Conservation (phyloP, 176 grass and related monocot genomes). For the Oryza brachyantha region DNA sequence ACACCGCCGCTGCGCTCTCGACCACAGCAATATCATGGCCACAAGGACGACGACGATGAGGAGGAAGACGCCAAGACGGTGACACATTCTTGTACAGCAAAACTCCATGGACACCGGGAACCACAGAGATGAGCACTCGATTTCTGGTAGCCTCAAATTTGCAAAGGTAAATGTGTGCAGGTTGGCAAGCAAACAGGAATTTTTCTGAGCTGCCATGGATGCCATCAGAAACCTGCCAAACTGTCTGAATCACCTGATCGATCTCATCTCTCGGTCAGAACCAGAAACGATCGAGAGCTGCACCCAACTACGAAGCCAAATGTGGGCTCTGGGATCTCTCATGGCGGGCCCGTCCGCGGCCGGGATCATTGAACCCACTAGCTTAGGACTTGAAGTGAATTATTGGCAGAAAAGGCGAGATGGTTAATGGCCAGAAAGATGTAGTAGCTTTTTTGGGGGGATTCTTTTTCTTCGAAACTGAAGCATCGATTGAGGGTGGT, state of each 20-base stretch:
- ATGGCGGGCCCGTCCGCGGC: conserved; percentile 4
- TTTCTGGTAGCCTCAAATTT: neutral
- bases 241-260: neutral
- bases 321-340: neutral
- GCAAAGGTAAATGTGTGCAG: too few relatives aligned
- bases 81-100: neutral
- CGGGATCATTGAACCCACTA: conserved; percentile 23
- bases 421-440: neutral
- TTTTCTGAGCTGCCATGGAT: neutral
- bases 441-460: too few relatives aligned
- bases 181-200: neutral
- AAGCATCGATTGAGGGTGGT: conserved; percentile 8
- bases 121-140: neutral
- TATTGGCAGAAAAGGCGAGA: neutral
- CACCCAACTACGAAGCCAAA: neutral
- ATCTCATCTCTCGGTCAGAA: neutral
- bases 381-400: conserved; percentile 15
- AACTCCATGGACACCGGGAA: neutral
- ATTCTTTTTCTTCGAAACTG: neutral
- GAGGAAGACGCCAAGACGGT: neutral
- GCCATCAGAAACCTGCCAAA: neutral
- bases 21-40: conserved; percentile 1
- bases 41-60: neutral
- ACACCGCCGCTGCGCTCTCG: conserved; percentile 18
- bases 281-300: neutral